Conservation (phyloP, 805 yeast species). For the Lachancea waltii region DNA sequence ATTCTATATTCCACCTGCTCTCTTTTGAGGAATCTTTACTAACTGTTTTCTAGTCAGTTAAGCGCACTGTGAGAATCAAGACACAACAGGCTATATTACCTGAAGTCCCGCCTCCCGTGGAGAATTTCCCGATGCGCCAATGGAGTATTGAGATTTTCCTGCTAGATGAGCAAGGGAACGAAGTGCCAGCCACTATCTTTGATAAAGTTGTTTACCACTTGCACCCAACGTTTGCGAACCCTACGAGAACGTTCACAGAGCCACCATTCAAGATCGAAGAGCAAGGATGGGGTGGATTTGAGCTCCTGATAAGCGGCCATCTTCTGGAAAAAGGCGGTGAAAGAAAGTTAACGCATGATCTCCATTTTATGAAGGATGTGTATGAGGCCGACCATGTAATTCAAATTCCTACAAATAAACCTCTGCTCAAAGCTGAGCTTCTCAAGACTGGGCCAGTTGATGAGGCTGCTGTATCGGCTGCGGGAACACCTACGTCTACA, state of each 20-base stretch:
- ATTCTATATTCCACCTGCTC: not conserved
- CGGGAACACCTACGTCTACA: conserved; percentile 18
- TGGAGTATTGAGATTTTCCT: conserved; percentile 79
- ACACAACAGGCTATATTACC: conserved; percentile 78
- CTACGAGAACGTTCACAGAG: conserved; percentile 70
- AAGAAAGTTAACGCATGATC: conserved; percentile 77
- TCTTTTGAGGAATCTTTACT: not conserved
- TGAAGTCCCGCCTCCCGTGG: conserved; percentile 79
- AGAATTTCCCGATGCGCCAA: conserved; percentile 87
- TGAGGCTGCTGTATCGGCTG: conserved; percentile 26
- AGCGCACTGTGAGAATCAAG: conserved; percentile 81
- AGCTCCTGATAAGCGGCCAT: conserved; percentile 71
- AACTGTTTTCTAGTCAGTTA: conserved; percentile 39
- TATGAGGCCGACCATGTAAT: conserved; percentile 75
- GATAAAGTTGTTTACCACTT: conserved; percentile 90
- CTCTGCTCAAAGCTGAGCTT: conserved; percentile 61
- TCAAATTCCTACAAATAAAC: conserved; percentile 69
- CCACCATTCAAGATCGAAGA: conserved; percentile 85
- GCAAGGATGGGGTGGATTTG: conserved; percentile 98
- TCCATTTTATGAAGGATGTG: conserved; percentile 72
- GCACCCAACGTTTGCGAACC: conserved; percentile 92
- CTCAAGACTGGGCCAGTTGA: conserved; percentile 83
- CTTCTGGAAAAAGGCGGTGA: conserved; percentile 85
- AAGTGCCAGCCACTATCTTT: conserved; percentile 77
- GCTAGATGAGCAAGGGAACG: conserved; percentile 74